Evolutionary conservation across 116 monocot species (phyloP).

Genomic region (Phalaenopsis hybrid): DNA sequence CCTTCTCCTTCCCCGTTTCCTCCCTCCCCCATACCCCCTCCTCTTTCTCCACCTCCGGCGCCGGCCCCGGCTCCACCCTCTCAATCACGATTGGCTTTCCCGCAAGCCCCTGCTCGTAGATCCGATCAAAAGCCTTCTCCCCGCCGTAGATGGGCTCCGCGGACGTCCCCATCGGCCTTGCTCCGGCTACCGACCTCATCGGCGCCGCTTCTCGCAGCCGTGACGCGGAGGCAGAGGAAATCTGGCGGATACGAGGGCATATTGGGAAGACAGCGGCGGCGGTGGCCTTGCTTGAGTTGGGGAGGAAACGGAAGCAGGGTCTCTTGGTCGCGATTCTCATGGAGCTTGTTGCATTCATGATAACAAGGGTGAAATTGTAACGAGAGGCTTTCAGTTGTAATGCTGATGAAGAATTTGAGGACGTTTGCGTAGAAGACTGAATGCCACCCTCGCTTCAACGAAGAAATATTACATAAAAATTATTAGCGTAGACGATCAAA

Average conservation of each 20-base stretch:
- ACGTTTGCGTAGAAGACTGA: no score
- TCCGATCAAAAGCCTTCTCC: conserved; percentile 36
- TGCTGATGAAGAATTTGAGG: no score
- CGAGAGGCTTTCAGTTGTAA: no score
- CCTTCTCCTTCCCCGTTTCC: no score
- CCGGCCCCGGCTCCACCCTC: conserved; percentile 6
- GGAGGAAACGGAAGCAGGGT: conserved; percentile 31
- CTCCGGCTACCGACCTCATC: conserved; percentile 9
- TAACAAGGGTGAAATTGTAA: no score
- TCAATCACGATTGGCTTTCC: conserved; percentile 38
- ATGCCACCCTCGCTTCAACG: no score
- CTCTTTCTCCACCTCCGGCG: background rate
- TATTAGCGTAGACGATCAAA: no score
- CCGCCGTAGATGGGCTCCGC: conserved; percentile 17
- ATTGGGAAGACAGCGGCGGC: conserved; percentile 23
- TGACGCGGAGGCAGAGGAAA: background rate
- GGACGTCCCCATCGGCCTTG: conserved; percentile 20
- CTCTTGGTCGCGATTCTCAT: conserved; percentile 31
- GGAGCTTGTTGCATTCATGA: conserved; percentile 15
- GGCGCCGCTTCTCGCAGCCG: background rate
- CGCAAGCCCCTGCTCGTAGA: conserved; percentile 29
- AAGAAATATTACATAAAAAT: no score
- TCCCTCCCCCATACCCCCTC: no score
- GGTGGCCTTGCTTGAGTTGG: conserved; percentile 5
- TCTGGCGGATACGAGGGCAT: conserved; percentile 19